Evolutionary conservation across 2,329 filamentous ascomycete species (phyloP).

Genomic region (Monosporascus sp.): DNA sequence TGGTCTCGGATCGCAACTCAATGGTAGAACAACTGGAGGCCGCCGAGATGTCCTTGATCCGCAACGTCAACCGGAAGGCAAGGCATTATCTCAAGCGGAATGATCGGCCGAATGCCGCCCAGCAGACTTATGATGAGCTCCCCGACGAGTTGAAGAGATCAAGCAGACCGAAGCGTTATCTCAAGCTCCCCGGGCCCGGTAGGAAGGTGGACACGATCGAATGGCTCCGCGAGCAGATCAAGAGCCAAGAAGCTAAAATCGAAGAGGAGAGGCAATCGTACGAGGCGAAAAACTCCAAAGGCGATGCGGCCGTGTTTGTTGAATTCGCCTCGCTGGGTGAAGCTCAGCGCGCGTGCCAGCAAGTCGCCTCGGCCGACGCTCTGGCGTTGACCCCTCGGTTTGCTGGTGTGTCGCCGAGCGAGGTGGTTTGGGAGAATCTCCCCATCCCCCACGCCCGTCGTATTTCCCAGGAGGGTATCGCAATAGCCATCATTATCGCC

Average conservation of each 20-base stretch:
- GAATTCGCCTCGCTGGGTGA: constrained; percentile 79
- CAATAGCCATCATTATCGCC: constrained; percentile 60
- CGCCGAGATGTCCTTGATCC: constrained; percentile 78
- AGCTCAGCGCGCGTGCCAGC: constrained; percentile 79
- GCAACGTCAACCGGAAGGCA: constrained; percentile 60
- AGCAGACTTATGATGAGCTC: constrained; percentile 11
- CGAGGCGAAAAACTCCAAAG: constrained; percentile 14
- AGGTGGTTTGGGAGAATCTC: constrained; percentile 84
- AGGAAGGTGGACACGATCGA: constrained; percentile 86
- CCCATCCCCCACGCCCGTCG: constrained; percentile 32
- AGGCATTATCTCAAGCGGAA: constrained; percentile 36
- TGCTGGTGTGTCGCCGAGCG: constrained; percentile 64
- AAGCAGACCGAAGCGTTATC: constrained; percentile 46
- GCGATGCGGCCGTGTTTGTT: constrained; percentile 75
- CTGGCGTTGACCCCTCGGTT: constrained; percentile 20
- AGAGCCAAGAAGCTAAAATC: constrained; percentile 29
- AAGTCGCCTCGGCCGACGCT: constrained; percentile 18
- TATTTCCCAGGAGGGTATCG: constrained; percentile 42
- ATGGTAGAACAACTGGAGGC: constrained; percentile 73
- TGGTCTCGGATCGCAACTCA: constrained; percentile 71
- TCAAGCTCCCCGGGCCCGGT: constrained; percentile 57
- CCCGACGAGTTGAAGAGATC: constrained; percentile 18
- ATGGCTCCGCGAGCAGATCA: constrained; percentile 67
- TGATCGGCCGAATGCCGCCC: constrained; percentile 2
- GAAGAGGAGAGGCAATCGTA: constrained; percentile 32